Evolutionary conservation across 805 yeast species (phyloP).

Genomic region (Candida ascalaphidarum): DNA sequence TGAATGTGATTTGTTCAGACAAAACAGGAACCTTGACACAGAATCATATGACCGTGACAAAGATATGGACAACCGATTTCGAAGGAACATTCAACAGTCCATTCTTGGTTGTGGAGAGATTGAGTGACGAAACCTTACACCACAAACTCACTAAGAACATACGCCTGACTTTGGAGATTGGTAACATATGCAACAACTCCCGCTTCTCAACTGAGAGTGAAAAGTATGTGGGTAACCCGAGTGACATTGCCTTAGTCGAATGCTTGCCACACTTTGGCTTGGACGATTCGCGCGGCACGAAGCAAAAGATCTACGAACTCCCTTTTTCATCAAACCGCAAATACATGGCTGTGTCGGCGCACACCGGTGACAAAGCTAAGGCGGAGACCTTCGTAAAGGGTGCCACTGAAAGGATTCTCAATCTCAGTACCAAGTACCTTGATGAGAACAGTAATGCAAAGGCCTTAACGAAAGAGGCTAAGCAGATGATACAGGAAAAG

Average conservation of each 20-base stretch:
- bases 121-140: constrained; percentile 30
- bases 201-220: constrained; percentile 60
- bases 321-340: constrained; percentile 83
- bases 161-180: constrained; percentile 48
- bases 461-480: constrained; percentile 46
- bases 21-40: constrained; percentile 88
- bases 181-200: constrained; percentile 71
- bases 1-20: constrained; percentile 87
- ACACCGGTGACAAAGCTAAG: constrained; percentile 49
- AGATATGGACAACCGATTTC: constrained; percentile 69
- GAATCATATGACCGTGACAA: constrained; percentile 84
- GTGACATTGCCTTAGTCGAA: constrained; percentile 87
- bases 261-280: constrained; percentile 61
- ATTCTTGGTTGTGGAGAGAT: constrained; percentile 39
- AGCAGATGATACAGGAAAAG: constrained; percentile 40
- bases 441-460: constrained; percentile 52
- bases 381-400: constrained; percentile 74
- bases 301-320: constrained; percentile 57
- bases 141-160: constrained; percentile 48
- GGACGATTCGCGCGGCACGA: constrained; percentile 58
- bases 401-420: constrained; percentile 71
- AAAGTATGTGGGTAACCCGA: constrained; percentile 82
- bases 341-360: constrained; percentile 78
- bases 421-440: constrained; percentile 49
- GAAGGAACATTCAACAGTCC: constrained; percentile 31